Conservation (phyloP, 2,329 filamentous ascomycete species). For the Fusarium nelsonii region DNA sequence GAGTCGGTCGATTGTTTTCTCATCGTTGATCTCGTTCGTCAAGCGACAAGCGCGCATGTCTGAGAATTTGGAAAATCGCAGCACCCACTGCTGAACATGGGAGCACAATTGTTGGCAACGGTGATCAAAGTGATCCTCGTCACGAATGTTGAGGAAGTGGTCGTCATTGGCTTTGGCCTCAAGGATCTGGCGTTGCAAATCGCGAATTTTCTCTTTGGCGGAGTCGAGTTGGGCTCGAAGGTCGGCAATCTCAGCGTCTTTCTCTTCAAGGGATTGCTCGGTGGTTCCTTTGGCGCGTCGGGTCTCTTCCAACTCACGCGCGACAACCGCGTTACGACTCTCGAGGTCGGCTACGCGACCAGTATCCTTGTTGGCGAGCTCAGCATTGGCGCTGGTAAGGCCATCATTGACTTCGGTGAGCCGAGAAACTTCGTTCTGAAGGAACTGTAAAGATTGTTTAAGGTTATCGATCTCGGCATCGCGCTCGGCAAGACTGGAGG, state of each 20-base stretch:
- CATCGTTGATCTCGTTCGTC: slow-evolving; percentile 86
- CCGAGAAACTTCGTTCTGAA: slow-evolving; percentile 84
- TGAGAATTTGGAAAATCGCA: slow-evolving; percentile 97
- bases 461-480: slow-evolving; percentile 89
- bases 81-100: slow-evolving; percentile 96
- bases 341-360: slow-evolving; percentile 77
- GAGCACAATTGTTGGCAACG: slow-evolving; percentile 95
- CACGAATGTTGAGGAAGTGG: slow-evolving; percentile 81
- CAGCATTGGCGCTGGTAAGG: slow-evolving; percentile 80
- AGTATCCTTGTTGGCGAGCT: slow-evolving; percentile 80
- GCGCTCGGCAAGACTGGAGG: slow-evolving; percentile 80
- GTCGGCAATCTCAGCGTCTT: slow-evolving; percentile 84
- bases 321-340: slow-evolving; percentile 72
- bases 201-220: slow-evolving; percentile 72
- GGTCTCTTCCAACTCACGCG: slow-evolving; percentile 76
- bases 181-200: slow-evolving; percentile 67
- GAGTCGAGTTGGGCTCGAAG: slow-evolving; percentile 82
- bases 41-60: slow-evolving; percentile 89
- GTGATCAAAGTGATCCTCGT: slow-evolving; percentile 95
- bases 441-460: slow-evolving; percentile 79
- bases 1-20: slow-evolving; percentile 92
- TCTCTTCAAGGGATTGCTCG: slow-evolving; percentile 76
- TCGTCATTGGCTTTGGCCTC: slow-evolving; percentile 70
- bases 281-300: slow-evolving; percentile 73
- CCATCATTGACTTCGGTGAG: slow-evolving; percentile 86